Base-by-base conservation (phyloP, 257 asterid species). In the Galeopsis tetrahit region DNA sequence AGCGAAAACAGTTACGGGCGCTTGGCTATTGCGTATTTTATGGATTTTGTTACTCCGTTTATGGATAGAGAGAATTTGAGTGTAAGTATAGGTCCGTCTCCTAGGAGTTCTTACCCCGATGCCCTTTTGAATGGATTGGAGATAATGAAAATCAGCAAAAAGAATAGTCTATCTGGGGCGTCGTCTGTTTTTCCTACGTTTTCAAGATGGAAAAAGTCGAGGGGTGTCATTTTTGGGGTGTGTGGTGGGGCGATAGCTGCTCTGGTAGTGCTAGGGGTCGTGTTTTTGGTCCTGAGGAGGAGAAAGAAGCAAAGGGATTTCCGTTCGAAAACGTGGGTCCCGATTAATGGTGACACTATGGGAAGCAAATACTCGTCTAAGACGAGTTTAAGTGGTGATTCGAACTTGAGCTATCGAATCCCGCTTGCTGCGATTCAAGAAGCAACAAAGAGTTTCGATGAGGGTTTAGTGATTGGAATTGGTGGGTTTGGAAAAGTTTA, bases 401-500 rank as follows among this genome's bases (percentile, higher is more conserved):
- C 94, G 14, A 86, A 80, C 78, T 42, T 83, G 77, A 86, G 96
- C 84, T 90, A 92, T 71, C 90, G 96, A 11, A 85, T 90, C 67
- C 96, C 96, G 48, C 90, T 92, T 74, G 81, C 77, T 15, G 85
- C 92, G n/a, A 68, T 92, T 48, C 82, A 77, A 60, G 98, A 92
- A 73, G 94, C 96, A 32, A 88, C 98, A 0, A 86, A 85, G 69
- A 74, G 66, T 70, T 92, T 92, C 35, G 94, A 92, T 5, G 98
- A 92, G 82, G 79, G 85, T 72, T 70, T 80, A 85, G 89, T 86
- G 38, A 86, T 92, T 51, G 98, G 98, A 7, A 75, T 90, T 21
- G 98, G 96, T 21, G 96, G 98, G 10, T 92, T 92, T 66, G 96
- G 98, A 53, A 92, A 90, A 80, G 98, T 92, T 14, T 92, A 90